phyloP scores from a whole-genome alignment of 768 basidiomycete species.

The Russula brevipes region DNA sequence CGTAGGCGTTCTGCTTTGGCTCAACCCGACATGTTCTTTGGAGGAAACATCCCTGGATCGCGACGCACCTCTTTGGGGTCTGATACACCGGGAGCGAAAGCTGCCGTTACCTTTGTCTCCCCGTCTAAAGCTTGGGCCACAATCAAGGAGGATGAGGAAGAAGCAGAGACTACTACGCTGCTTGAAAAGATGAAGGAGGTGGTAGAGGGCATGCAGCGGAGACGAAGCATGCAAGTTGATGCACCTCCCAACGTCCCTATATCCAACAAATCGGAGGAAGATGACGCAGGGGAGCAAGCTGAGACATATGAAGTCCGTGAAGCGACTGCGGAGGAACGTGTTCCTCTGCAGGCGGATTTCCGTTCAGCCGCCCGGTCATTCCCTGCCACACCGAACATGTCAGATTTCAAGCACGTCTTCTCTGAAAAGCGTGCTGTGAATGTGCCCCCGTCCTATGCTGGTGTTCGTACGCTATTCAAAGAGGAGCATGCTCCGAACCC shows the following conservation, averaged over 20 bases:
- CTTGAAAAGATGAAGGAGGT: conserved; percentile 37
- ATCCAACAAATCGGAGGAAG: conserved; percentile 34
- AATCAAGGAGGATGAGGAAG: conserved; percentile 30
- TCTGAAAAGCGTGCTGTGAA: conserved; percentile 19
- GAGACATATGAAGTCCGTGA: conserved; percentile 23
- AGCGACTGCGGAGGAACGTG: background rate
- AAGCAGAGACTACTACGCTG: conserved; percentile 34
- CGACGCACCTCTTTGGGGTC: conserved; percentile 32
- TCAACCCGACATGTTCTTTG: conserved; percentile 45
- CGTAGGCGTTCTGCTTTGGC: conserved; percentile 54
- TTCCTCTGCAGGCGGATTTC: conserved; percentile 6
- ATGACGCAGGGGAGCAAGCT: conserved; percentile 34
- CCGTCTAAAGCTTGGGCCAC: conserved; percentile 16
- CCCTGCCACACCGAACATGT: conserved; percentile 32
- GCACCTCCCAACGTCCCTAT: conserved; percentile 26
- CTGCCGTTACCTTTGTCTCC: background rate
- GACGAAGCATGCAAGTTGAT: conserved; percentile 31
- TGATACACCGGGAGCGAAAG: conserved; percentile 10
- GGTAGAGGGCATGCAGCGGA: conserved; percentile 36
- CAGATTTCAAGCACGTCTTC: conserved; percentile 34
- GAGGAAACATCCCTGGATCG: conserved; percentile 50
- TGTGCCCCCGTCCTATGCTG: conserved; percentile 29
- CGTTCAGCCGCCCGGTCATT: conserved; percentile 2
- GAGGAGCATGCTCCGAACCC: conserved; percentile 13
- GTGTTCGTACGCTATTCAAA: conserved; percentile 35